Conservation (phyloP, 139 green algal genomes). For the Choricystis sp. region DNA sequence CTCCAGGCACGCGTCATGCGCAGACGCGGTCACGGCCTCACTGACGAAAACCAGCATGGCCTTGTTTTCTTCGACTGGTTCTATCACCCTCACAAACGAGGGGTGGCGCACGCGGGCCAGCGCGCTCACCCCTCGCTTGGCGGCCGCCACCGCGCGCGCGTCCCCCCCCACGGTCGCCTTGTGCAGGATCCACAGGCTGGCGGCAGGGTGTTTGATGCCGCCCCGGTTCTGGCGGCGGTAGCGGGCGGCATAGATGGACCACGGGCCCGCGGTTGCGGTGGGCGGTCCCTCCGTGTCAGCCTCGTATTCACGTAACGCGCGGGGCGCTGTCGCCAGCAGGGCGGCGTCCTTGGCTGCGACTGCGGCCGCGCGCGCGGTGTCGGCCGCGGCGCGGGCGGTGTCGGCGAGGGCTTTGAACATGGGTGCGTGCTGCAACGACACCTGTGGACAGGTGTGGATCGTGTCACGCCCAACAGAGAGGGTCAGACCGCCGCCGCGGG, state of each 20-base stretch:
- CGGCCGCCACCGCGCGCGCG: not conserved
- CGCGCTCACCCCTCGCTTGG: not conserved
- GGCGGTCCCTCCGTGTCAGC: not conserved
- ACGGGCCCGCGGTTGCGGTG: not conserved
- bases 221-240: no score
- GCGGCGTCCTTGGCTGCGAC: not conserved
- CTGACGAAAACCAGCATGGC: slow-evolving; percentile 66
- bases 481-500: no score
- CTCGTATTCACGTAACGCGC: not conserved
- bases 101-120: slow-evolving; percentile 18
- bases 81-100: slow-evolving; percentile 34
- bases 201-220: no score
- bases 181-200: not conserved
- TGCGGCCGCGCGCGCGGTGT: no score
- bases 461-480: no score
- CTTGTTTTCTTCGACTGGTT: slow-evolving; percentile 65
- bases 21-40: slow-evolving; percentile 49
- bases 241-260: not conserved
- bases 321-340: no score
- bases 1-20: slow-evolving; percentile 25
- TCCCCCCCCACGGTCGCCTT: not conserved
- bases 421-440: no score
- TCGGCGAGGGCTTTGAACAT: not conserved
- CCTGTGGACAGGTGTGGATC: no score
- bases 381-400: no score